Evolutionary conservation across 169 alveolate species (phyloP).

Genomic region (Plasmodium cynomolgi): DNA sequence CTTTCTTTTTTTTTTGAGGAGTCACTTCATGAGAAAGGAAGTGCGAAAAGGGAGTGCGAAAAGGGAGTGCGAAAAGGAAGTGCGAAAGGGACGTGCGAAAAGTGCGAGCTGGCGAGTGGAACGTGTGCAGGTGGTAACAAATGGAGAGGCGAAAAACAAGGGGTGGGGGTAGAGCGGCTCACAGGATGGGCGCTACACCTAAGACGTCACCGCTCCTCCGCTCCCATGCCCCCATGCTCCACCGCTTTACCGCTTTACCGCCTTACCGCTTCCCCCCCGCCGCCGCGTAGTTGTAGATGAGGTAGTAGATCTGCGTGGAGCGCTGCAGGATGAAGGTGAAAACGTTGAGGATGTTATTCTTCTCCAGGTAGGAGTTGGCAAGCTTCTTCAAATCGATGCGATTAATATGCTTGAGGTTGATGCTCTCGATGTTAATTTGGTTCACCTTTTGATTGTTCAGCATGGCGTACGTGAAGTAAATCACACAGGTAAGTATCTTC

Average conservation of each 20-base stretch:
- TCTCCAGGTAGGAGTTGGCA: constrained; percentile 36
- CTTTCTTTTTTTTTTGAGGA: background rate
- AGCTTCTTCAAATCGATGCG: constrained; percentile 42
- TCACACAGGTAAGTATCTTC: constrained; percentile 53
- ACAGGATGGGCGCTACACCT: background rate
- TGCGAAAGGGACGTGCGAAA: too few relatives aligned
- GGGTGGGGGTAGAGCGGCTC: background rate
- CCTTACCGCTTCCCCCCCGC: background rate
- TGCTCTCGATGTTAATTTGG: constrained; percentile 53
- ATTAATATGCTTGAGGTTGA: constrained; percentile 48
- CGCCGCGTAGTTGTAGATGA: constrained; percentile 28
- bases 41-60: too few relatives aligned
- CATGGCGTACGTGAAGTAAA: constrained; percentile 70
- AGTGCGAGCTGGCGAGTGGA: background rate
- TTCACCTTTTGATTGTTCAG: constrained; percentile 44
- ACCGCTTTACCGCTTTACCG: background rate
- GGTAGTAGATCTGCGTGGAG: constrained; percentile 65
- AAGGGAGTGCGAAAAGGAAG: too few relatives aligned
- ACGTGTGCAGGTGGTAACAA: background rate
- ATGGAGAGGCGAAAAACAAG: background rate
- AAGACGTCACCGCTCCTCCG: too few relatives aligned
- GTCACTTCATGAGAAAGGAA: background rate
- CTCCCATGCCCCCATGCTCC: too few relatives aligned
- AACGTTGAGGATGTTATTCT: constrained; percentile 47
- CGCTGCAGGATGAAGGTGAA: constrained; percentile 58